phyloP scores from a whole-genome alignment of 805 yeast species.

The Candida rishiriensis region DNA sequence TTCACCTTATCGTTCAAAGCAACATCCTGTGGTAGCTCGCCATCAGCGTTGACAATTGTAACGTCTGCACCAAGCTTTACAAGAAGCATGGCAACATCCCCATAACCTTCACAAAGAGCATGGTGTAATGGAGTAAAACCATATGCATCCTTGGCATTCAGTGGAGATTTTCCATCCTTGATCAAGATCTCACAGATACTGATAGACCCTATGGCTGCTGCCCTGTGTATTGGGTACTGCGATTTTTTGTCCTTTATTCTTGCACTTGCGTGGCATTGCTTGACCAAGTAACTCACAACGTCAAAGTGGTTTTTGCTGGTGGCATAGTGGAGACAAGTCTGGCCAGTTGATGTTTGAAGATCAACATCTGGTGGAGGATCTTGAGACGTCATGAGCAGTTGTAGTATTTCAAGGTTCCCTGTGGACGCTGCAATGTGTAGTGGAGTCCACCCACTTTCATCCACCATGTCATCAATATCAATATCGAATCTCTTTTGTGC shows the following conservation, averaged over 20 bases:
- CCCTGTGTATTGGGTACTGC: slow-evolving; percentile 72
- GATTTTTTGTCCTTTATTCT: slow-evolving; percentile 63
- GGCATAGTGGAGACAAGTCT: slow-evolving; percentile 73
- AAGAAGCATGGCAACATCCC: slow-evolving; percentile 63
- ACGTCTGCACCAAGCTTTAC: slow-evolving; percentile 68
- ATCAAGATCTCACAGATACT: slow-evolving; percentile 53
- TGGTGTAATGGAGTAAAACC: slow-evolving; percentile 91
- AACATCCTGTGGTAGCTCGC: slow-evolving; percentile 49
- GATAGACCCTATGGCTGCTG: slow-evolving; percentile 70
- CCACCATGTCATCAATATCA: slow-evolving; percentile 65
- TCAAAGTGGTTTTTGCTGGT: slow-evolving; percentile 60
- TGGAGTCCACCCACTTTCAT: slow-evolving; percentile 86
- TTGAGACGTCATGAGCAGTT: slow-evolving; percentile 36
- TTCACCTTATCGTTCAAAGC: slow-evolving; percentile 50
- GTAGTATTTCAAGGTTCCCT: slow-evolving; percentile 55
- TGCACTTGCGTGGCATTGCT: slow-evolving; percentile 52
- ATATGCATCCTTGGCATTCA: slow-evolving; percentile 61
- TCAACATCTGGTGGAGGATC: slow-evolving; percentile 59
- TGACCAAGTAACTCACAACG: slow-evolving; percentile 50
- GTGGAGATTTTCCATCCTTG: slow-evolving; percentile 49
- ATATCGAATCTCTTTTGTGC: slow-evolving; percentile 27
- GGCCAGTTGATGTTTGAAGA: slow-evolving; percentile 56
- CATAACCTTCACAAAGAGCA: slow-evolving; percentile 87
- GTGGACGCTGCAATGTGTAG: slow-evolving; percentile 77
- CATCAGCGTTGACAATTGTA: slow-evolving; percentile 42